Base-by-base conservation (phyloP, 164 flowering plant species). In the Brasenia schreberi region DNA sequence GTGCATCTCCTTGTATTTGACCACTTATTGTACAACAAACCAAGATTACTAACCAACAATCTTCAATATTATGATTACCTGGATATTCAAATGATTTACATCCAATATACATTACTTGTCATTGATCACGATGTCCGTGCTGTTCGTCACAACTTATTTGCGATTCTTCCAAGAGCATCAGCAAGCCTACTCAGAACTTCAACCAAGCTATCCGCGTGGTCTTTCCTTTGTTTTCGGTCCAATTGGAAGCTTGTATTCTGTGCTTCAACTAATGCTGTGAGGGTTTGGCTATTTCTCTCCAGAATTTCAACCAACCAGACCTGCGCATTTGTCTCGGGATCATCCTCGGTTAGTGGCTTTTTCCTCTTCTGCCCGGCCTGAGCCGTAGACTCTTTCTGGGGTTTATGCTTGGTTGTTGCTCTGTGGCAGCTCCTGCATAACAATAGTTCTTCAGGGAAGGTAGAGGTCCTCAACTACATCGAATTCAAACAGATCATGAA, bases 101-200 rank as follows among this genome's bases (percentile, higher is more conserved):
- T 23, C 27, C 39, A 1, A 3, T 33, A 33, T 33, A 33, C 39
- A 33, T 33, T 33, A 3, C 39, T 33, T 33, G 4, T 33, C 39
- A 33, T 33, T 33, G 39, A 33, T 33, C 39, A 33, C 39, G 39
- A 33, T 33, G 39, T 3, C 39, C 39, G 39, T 33, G 39, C 39
- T 33, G 39, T 33, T 33, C 39, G 4, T 33, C 39, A 33, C 71
- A 89, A 76, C 73, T 88, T 89, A 56, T 89, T 95, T 0, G 95
- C 96, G 59, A 92, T 89, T 71, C 78, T 83, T 59, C 84, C 88
- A 7, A 92, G 69, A 44, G 96, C 87, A 75, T 89, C 96, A 1
- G 98, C 96, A 16, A 92, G 82, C 79, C 84, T 89, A 69, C 77
- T 73, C 53, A 92, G 87, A 43, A 87, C 96, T 43, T 78, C 77